These are phyloP conservation scores for Umbelopsis sp. DNA, from an alignment of 192 early-diverging fungal species.

Conservation along the genomic window DNA sequence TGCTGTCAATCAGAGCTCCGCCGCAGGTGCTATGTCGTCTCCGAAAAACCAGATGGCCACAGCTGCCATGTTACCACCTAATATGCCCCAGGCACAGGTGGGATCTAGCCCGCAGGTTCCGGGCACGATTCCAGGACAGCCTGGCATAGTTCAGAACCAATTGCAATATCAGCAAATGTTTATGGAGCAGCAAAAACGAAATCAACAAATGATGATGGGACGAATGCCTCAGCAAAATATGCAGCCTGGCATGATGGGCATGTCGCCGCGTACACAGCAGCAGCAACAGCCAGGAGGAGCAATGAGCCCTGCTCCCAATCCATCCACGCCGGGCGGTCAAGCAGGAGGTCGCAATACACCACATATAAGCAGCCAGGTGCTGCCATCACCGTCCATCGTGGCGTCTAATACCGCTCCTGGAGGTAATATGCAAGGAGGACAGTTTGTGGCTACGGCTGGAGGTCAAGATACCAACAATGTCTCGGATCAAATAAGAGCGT, in stretches of 20 bases:
- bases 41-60: background rate
- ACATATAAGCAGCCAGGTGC: constrained; percentile 16
- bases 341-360: background rate
- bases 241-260: constrained; percentile 16
- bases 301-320: background rate
- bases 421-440: background rate
- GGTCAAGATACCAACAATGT: background rate
- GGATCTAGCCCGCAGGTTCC: background rate
- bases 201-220: constrained; percentile 13
- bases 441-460: background rate
- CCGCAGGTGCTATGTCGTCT: background rate
- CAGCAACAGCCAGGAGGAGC: background rate
- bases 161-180: constrained; percentile 16
- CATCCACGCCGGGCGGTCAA: background rate
- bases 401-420: background rate
- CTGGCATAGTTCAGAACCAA: background rate
- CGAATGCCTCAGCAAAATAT: constrained; percentile 4
- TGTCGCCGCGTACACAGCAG: background rate
- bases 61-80: constrained; percentile 8
- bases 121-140: background rate
- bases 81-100: background rate
- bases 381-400: constrained; percentile 16
- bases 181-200: constrained; percentile 8
- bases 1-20: background rate
- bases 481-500: constrained; percentile 14